Evolutionary conservation across 805 yeast species (phyloP).

Genomic region (Tetrapisispora arboricola): DNA sequence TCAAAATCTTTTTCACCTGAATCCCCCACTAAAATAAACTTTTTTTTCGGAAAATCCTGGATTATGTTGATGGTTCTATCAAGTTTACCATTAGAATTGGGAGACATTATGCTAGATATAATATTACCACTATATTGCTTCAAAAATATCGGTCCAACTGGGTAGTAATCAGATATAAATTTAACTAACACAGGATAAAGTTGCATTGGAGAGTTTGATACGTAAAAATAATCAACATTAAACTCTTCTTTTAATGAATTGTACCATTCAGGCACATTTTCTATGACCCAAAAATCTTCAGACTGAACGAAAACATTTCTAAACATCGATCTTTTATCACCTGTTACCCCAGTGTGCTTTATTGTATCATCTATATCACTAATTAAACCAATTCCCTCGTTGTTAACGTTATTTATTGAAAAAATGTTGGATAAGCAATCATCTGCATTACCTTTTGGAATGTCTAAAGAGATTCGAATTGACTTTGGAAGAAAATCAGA

Average conservation of each 20-base stretch:
- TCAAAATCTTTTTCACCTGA: conserved; percentile 94
- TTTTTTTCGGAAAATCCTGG: conserved; percentile 64
- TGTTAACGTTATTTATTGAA: conserved; percentile 12
- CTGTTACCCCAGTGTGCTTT: conserved; percentile 80
- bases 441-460: conserved; percentile 9
- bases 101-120: conserved; percentile 73
- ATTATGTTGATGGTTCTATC: conserved; percentile 52
- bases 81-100: conserved; percentile 73
- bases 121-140: conserved; percentile 80
- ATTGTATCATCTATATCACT: conserved; percentile 94
- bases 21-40: conserved; percentile 83
- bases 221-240: conserved; percentile 70
- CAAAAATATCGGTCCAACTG: conserved; percentile 74
- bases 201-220: conserved; percentile 94
- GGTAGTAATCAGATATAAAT: conserved; percentile 38
- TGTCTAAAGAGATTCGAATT: conserved; percentile 17
- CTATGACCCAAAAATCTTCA: conserved; percentile 56
- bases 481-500: conserved; percentile 48
- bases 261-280: conserved; percentile 69
- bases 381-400: conserved; percentile 57
- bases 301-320: conserved; percentile 65
- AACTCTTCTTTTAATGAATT: conserved; percentile 34
- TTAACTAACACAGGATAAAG: conserved; percentile 42
- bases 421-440: conserved; percentile 9
- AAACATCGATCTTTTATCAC: conserved; percentile 76